Evolutionary conservation across 805 yeast genomes (phyloP), one percentile per base, ranked within the genome.

Genomic region (Cyberlindnera euphorbiae): DNA sequence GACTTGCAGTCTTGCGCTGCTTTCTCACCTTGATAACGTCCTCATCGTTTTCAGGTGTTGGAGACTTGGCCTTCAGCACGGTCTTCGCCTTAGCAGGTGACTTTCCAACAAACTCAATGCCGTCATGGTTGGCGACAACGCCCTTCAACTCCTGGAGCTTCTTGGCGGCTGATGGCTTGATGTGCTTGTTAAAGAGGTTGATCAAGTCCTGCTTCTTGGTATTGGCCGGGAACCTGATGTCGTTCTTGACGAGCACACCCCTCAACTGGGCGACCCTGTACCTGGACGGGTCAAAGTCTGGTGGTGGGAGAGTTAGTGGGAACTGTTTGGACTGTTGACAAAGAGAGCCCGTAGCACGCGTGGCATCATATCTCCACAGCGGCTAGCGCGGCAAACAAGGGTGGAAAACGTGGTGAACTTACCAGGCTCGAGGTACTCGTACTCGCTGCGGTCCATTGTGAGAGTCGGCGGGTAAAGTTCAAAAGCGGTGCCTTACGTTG

Each of bases 261-360:
- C 93, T 71, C 52, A 90, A 66, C 41, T 83, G 76, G 4, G 88
- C 76, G 16, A 85, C 79, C 34, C 77, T 82, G 45, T 82, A 63
- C 26, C 69, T 63, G 17, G 69, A 62, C 6, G 90, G 82, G 53
- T 87, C 79, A 57, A 84, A 86, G n/a, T 70, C 85, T 59, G 55
- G 37, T 22, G n/a, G n/a, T n/a, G n/a, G n/a, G n/a, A 21, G 8
- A 21, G 11, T 21, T 21, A 21, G n/a, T 26, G 10, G 25, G 28
- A 11, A 14, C 12, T 6, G 10, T 10, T n/a, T 11, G 14, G 35
- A 29, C 16, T 29, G 32, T 17, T 15, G n/a, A n/a, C n/a, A n/a
- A n/a, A n/a, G n/a, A n/a, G n/a, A n/a, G n/a, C n/a, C n/a, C n/a
- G n/a, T n/a, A n/a, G n/a, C n/a, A n/a, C n/a, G n/a, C n/a, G n/a